A percentile compares a stretch with the other conserved stretches of the same genome.
Conservation (phyloP, 83 land plant species). For the Diphasiastrum complanatum region DNA sequence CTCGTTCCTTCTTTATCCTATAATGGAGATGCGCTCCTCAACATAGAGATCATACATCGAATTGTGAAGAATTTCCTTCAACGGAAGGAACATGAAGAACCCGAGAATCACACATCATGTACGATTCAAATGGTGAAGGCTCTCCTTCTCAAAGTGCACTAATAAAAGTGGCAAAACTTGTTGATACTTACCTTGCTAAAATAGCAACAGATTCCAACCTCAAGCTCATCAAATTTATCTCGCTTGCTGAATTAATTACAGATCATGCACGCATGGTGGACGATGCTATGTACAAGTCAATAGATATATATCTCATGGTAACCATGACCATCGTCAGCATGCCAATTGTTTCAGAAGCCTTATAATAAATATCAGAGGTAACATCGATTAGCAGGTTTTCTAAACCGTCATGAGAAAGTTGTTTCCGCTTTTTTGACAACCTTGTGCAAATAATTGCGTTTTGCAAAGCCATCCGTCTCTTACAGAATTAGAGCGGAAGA, state of each 20-base stretch:
- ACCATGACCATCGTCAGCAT: not conserved
- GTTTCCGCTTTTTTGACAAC: not conserved
- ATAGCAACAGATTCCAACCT: conserved; percentile 9
- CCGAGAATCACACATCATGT: not conserved
- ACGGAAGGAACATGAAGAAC: conserved; percentile 2
- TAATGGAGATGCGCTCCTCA: conserved; percentile 8
- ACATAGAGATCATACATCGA: conserved; percentile 6
- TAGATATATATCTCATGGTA: conserved; percentile 13
- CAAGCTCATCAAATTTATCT: conserved; percentile 10
- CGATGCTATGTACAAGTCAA: conserved; percentile 6
- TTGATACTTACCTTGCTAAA: not conserved
- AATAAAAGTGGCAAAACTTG: not conserved
- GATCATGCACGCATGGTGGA: conserved; percentile 6
- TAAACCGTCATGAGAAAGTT: not conserved
- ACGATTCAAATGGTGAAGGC: conserved; percentile 3
- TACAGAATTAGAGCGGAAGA: conserved; percentile 59
- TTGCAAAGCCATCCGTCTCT: conserved; percentile 66
- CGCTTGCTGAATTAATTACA: conserved; percentile 7
- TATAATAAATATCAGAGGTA: not conserved
- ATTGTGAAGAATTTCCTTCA: conserved; percentile 8
- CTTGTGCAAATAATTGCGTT: not conserved
- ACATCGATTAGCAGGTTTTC: not conserved
- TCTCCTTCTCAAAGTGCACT: not conserved
- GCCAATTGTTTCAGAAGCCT: not conserved
- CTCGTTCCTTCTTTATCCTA: conserved; percentile 11